These are phyloP conservation scores for Plasmodium gonderi DNA, from an alignment of 169 alveolate genomes.

Conservation along the genomic window DNA sequence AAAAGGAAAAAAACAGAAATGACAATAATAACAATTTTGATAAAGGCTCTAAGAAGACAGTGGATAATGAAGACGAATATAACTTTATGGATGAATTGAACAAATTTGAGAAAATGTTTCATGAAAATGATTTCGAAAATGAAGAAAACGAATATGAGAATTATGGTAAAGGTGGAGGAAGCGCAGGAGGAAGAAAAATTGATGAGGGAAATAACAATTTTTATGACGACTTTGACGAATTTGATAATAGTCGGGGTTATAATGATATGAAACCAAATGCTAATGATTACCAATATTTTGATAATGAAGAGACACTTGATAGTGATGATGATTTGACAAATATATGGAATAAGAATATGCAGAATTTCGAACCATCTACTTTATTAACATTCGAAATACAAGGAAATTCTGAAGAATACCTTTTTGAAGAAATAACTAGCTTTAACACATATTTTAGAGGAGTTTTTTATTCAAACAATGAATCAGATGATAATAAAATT, in stretches of 20 bases:
- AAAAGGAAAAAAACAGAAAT: constrained; percentile 1
- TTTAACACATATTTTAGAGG: constrained; percentile 65
- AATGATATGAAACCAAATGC: constrained; percentile 60
- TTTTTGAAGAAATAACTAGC: constrained; percentile 30
- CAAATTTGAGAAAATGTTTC: background rate
- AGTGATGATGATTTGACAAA: constrained; percentile 55
- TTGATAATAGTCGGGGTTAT: background rate
- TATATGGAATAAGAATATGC: constrained; percentile 71
- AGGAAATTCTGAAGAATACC: constrained; percentile 61
- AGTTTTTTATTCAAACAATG: constrained; percentile 59
- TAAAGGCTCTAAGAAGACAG: background rate
- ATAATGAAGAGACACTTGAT: background rate
- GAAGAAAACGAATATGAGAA: background rate
- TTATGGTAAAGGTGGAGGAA: constrained; percentile 6
- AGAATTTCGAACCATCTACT: constrained; percentile 69
- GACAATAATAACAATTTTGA: background rate
- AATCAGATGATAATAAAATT: constrained; percentile 47
- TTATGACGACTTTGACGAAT: background rate
- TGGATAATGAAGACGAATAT: background rate
- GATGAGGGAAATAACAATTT: background rate
- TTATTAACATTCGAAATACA: constrained; percentile 59
- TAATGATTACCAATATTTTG: constrained; percentile 40
- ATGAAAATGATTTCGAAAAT: background rate
- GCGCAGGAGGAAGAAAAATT: background rate
- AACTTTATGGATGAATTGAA: constrained; percentile 39